Conservation (phyloP, 768 basidiomycete genomes). For the Leccinum subgranulosum region DNA sequence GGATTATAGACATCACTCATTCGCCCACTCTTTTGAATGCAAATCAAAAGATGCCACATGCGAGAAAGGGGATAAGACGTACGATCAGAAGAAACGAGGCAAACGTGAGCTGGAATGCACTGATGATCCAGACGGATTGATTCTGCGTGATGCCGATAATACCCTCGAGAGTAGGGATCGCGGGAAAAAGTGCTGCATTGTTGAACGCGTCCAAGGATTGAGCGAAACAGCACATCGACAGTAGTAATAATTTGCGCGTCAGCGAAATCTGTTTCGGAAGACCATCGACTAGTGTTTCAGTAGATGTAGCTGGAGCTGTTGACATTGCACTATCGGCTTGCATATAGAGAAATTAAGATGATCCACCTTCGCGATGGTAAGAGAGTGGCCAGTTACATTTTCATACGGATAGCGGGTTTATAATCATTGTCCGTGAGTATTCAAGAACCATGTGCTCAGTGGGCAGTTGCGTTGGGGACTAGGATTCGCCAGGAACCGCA, state of each 20-base stretch:
- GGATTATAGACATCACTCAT: constrained; percentile 24
- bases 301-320: background rate
- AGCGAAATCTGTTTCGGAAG: constrained; percentile 15
- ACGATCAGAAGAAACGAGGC: constrained; percentile 36
- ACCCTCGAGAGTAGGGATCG: constrained; percentile 34
- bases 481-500: background rate
- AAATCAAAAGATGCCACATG: constrained; percentile 5
- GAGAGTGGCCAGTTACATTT: background rate
- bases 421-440: background rate
- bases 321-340: constrained; percentile 9
- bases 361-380: background rate
- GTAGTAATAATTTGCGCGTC: constrained; percentile 28
- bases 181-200: constrained; percentile 39
- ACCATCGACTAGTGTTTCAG: constrained; percentile 1
- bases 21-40: constrained; percentile 20
- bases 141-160: constrained; percentile 21
- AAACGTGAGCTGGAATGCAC: constrained; percentile 47
- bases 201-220: constrained; percentile 45
- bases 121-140: constrained; percentile 40
- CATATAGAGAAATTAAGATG: background rate
- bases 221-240: constrained; percentile 39
- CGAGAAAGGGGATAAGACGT: background rate
- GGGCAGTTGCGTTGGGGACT: background rate
- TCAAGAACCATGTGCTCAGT: background rate
- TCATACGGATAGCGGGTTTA: background rate